A percentile compares a stretch with the other conserved stretches of the same genome.
phyloP scores from a whole-genome alignment of 192 early-diverging fungal species.

The Linnemannia hyalina region DNA sequence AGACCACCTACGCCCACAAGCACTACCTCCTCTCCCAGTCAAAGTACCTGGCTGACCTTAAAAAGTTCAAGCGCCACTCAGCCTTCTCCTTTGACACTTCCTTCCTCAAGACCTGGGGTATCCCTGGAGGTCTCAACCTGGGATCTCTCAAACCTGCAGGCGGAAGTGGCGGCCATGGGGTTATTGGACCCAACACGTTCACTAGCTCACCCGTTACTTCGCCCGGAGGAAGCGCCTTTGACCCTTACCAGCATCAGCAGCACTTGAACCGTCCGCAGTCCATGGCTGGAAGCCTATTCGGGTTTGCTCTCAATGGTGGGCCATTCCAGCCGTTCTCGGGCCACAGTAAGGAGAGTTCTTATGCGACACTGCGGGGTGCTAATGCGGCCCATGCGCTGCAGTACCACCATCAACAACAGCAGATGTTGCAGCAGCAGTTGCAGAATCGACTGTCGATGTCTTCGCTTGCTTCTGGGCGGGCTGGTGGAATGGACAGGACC shows the following conservation, averaged over 20 bases:
- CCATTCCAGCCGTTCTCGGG: constrained; percentile 32
- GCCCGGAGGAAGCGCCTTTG: constrained; percentile 37
- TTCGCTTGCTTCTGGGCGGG: background rate
- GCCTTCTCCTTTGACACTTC: constrained; percentile 54
- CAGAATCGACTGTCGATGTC: constrained; percentile 34
- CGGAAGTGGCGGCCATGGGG: background rate
- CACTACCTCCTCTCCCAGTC: constrained; percentile 52
- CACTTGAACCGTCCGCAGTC: constrained; percentile 49
- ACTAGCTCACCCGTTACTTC: constrained; percentile 31
- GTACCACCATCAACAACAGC: constrained; percentile 46
- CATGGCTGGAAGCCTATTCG: constrained; percentile 48
- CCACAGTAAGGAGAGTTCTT: constrained; percentile 40
- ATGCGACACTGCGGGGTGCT: constrained; percentile 40
- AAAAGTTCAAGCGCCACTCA: constrained; percentile 53
- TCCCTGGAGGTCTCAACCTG: constrained; percentile 39
- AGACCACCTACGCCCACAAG: constrained; percentile 40
- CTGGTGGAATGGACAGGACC: constrained; percentile 16
- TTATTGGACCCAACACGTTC: constrained; percentile 15
- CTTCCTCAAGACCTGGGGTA: constrained; percentile 54
- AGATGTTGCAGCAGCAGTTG: constrained; percentile 42
- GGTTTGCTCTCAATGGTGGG: constrained; percentile 36
- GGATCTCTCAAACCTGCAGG: constrained; percentile 30
- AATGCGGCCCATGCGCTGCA: constrained; percentile 40
- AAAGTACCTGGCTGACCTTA: constrained; percentile 49
- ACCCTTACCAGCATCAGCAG: constrained; percentile 41